Evolutionary conservation across 179 eudicot species (phyloP).

Genomic region (Actinidia arguta): DNA sequence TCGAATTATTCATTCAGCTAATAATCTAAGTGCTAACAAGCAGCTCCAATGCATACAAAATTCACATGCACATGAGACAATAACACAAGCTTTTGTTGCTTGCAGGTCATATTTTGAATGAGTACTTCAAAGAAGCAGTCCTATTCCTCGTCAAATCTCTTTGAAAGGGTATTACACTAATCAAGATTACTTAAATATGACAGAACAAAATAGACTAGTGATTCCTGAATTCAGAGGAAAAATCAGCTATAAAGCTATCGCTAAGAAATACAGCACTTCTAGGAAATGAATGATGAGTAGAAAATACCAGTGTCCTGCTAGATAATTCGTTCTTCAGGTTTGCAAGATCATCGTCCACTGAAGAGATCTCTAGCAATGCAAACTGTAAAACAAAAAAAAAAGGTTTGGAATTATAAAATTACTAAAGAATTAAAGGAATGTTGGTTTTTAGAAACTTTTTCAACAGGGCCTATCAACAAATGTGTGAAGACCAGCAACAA

Average conservation of each 20-base stretch:
- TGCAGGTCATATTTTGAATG: too few relatives aligned
- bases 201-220: too few relatives aligned
- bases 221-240: neutral
- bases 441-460: neutral
- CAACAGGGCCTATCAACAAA: neutral
- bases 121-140: too few relatives aligned
- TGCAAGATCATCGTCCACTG: slow-evolving; percentile 93
- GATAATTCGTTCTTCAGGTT: slow-evolving; percentile 77
- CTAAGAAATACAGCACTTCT: neutral
- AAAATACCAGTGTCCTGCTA: slow-evolving; percentile 73
- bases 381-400: slow-evolving; percentile 58
- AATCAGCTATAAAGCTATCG: slow-evolving; percentile 5
- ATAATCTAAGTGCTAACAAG: too few relatives aligned
- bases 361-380: slow-evolving; percentile 88
- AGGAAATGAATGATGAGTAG: neutral
- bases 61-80: too few relatives aligned
- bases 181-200: too few relatives aligned
- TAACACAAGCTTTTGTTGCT: too few relatives aligned
- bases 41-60: too few relatives aligned
- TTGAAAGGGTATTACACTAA: too few relatives aligned
- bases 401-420: slow-evolving; percentile 13
- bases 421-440: neutral
- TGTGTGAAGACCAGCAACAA: neutral
- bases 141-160: too few relatives aligned
- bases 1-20: too few relatives aligned